Evolutionary conservation across 1,284 basidiomycete species (phyloP), one percentile per base, ranked within the genome.

Genomic region (Trichosporon inkin): DNA sequence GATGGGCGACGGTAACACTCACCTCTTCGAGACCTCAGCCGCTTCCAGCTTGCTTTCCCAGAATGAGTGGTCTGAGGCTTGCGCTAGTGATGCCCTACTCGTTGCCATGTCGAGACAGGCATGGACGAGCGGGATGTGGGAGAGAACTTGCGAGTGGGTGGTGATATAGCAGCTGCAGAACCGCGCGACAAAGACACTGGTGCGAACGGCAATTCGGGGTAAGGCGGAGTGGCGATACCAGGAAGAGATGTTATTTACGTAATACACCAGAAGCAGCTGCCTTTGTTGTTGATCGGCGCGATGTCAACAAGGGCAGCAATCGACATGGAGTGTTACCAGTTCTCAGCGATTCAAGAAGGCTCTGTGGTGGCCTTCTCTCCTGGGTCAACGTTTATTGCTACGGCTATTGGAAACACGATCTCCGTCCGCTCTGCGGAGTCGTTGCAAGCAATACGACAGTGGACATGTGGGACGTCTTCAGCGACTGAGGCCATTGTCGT

Each of bases 11-110:
- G 54, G 19, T 24, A 13, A 14, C 16, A 81, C 82, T 81, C 73
- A 84, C 82, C 77, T 73, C 72, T 82, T 82, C 53, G 78, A 76
- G 34, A 83, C 77, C 39, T 76, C 73, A 41, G 79, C 78, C 28
- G 76, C 73, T 34, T 76, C 74, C 22, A 83, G 73, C 59, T 79
- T 78, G 40, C 71, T 68, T 53, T 81, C 78, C 82, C 82, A 83
- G 22, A 62, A 58, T 24, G 58, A 51, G 24, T 62, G 62, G 55
- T 71, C 69, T 41, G 67, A 55, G 44, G 65, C 53, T 32, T 53
- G 57, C 41, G 55, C 56, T 37, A 54, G 49, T 35, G 57, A 56
- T 36, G 60, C 47, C 57, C 60, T 54, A 40, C 44, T 61, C 34
- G 62, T 41, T 41, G 62, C 59, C 62, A 63, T 63, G 56, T 51